Percentiles rank a stretch among this genome's conserved stretches.
phyloP scores from a whole-genome alignment of 129 eudicot species.

The Flaveria robusta region DNA sequence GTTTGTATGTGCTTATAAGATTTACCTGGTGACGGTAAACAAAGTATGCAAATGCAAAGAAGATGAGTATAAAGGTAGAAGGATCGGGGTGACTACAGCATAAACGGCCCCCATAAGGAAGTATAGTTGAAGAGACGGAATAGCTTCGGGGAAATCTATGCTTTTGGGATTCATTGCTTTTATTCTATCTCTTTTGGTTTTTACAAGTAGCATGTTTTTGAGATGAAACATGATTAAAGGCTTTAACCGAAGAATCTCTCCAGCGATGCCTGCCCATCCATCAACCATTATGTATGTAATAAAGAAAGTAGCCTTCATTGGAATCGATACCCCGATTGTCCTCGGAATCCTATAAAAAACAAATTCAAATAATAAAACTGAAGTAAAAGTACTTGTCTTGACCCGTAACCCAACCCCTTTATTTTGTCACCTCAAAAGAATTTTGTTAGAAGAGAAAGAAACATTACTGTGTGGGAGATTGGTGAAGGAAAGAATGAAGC shows the following conservation, averaged over 20 bases:
- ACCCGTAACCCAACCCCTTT: not conserved
- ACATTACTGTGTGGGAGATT: slow-evolving; percentile 76
- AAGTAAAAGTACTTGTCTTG: not conserved
- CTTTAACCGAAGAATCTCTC: slow-evolving; percentile 89
- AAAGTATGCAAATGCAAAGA: slow-evolving; percentile 82
- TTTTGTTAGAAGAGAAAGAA: slow-evolving; percentile 24
- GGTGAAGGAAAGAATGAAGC: slow-evolving; percentile 81
- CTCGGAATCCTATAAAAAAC: slow-evolving; percentile 69
- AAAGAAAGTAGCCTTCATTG: slow-evolving; percentile 94
- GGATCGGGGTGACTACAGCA: slow-evolving; percentile 84
- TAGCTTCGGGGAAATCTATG: slow-evolving; percentile 77
- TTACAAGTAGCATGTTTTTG: slow-evolving; percentile 76
- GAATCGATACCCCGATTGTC: slow-evolving; percentile 88
- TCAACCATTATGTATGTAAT: slow-evolving; percentile 94
- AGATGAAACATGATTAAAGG: slow-evolving; percentile 80
- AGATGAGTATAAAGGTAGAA: slow-evolving; percentile 79
- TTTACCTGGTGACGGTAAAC: slow-evolving; percentile 95
- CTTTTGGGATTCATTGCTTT: slow-evolving; percentile 83
- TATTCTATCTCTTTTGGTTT: slow-evolving; percentile 78
- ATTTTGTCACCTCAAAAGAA: not conserved
- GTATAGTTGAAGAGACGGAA: slow-evolving; percentile 87
- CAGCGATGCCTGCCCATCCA: slow-evolving; percentile 97
- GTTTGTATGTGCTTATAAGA: slow-evolving; percentile 2
- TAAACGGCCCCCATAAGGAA: slow-evolving; percentile 86
- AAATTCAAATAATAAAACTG: not conserved